Conservation (phyloP, 768 basidiomycete species). For the Agrocybe praecox region DNA sequence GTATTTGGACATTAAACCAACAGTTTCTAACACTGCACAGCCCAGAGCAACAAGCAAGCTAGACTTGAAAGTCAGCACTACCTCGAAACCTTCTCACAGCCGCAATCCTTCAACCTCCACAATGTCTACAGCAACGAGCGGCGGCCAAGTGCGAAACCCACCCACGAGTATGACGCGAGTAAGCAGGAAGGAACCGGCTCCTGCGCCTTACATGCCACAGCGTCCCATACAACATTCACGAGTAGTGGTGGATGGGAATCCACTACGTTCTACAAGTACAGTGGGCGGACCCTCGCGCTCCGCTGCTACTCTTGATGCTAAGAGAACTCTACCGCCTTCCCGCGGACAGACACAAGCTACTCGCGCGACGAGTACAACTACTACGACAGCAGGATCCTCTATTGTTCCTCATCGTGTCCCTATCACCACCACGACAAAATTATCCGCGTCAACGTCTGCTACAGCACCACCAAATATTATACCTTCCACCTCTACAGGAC, state of each 20-base stretch:
- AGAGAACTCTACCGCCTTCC: constrained; percentile 13
- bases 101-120: constrained; percentile 30
- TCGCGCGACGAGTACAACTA: constrained; percentile 1
- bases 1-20: constrained; percentile 60
- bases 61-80: constrained; percentile 12
- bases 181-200: constrained; percentile 23
- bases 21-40: constrained; percentile 19
- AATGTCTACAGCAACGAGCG: constrained; percentile 14
- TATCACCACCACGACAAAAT: constrained; percentile 20
- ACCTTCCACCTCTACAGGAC: constrained; percentile 21
- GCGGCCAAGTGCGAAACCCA: constrained; percentile 14
- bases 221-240: constrained; percentile 23
- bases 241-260: constrained; percentile 2
- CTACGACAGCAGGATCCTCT: constrained; percentile 1
- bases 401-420: constrained; percentile 25
- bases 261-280: constrained; percentile 6
- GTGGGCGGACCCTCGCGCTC: background rate
- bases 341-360: constrained; percentile 9
- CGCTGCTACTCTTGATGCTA: constrained; percentile 11
- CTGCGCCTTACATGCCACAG: constrained; percentile 29
- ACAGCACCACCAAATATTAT: background rate
- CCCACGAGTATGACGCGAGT: constrained; percentile 20
- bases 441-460: constrained; percentile 3
- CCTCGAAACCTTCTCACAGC: constrained; percentile 16
- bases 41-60: constrained; percentile 3